A percentile compares a stretch with the other conserved stretches of the same genome.
These are phyloP conservation scores for Lepiota venenata DNA, from an alignment of 768 basidiomycete genomes.

Conservation along the genomic window DNA sequence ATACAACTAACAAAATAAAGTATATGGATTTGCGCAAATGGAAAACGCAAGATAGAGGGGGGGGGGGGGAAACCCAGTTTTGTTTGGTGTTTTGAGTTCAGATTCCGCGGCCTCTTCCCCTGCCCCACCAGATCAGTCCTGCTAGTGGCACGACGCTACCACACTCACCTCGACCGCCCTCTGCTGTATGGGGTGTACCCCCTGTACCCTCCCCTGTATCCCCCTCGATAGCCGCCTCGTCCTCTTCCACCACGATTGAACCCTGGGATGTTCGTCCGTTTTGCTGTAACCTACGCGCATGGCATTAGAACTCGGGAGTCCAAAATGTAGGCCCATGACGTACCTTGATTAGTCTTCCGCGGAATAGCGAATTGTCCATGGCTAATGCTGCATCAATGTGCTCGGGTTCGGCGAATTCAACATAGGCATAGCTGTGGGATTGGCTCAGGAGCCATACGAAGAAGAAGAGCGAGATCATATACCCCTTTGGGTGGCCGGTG, in stretches of 20 bases:
- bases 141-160: neutral
- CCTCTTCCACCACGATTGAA: constrained; percentile 85
- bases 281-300: constrained; percentile 75
- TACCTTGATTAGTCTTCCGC: constrained; percentile 90
- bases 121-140: constrained; percentile 13
- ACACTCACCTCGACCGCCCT: constrained; percentile 70
- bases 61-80: neutral
- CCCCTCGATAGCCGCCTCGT: constrained; percentile 53
- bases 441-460: neutral
- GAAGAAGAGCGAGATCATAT: constrained; percentile 8
- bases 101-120: constrained; percentile 68
- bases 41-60: constrained; percentile 6
- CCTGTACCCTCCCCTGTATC: constrained; percentile 49
- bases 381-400: constrained; percentile 89
- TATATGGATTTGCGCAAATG: neutral
- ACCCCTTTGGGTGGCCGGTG: constrained; percentile 99
- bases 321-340: neutral
- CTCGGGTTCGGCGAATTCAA: constrained; percentile 94
- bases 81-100: no score
- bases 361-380: constrained; percentile 95
- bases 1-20: constrained; percentile 12
- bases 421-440: constrained; percentile 83
- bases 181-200: constrained; percentile 60
- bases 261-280: constrained; percentile 94
- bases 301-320: neutral